phyloP scores from a whole-genome alignment of 139 green algal species.

The Volvox africanus region DNA sequence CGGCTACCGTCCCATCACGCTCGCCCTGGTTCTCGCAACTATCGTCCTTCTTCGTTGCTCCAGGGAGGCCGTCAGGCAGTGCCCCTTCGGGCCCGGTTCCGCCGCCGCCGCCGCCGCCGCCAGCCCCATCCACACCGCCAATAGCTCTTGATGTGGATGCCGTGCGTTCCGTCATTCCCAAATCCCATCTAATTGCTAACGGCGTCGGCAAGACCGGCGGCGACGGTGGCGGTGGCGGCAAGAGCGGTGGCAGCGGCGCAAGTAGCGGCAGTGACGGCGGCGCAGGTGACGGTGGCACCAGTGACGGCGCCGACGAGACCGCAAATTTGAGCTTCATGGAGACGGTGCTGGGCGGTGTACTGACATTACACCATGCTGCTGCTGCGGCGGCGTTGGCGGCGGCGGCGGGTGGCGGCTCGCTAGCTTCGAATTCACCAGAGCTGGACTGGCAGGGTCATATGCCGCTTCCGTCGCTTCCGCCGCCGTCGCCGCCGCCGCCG shows the following conservation, averaged over 20 bases:
- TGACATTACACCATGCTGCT: not conserved
- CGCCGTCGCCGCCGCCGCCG: not conserved
- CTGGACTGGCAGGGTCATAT: slow-evolving; percentile 27
- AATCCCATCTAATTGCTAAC: not conserved
- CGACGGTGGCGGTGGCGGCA: too few relatives aligned
- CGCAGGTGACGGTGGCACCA: not conserved
- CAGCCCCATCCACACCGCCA: not conserved
- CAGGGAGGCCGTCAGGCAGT: too few relatives aligned
- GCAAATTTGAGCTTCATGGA: not conserved
- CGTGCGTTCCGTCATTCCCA: not conserved
- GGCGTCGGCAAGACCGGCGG: not conserved
- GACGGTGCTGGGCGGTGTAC: not conserved
- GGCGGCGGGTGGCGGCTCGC: not conserved
- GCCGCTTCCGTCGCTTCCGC: slow-evolving; percentile 7
- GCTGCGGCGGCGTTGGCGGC: not conserved
- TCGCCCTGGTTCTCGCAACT: too few relatives aligned
- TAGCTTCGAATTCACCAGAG: not conserved
- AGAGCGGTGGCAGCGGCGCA: not conserved
- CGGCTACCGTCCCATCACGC: too few relatives aligned
- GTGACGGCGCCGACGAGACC: not conserved
- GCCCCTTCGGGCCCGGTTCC: too few relatives aligned
- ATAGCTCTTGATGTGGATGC: not conserved
- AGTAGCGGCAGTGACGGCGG: not conserved
- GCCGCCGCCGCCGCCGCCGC: not conserved
- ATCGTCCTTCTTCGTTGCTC: too few relatives aligned